These are phyloP conservation scores for Aspergillus aculeatinus DNA, from an alignment of 2,329 filamentous ascomycete species.

Conservation along the genomic window DNA sequence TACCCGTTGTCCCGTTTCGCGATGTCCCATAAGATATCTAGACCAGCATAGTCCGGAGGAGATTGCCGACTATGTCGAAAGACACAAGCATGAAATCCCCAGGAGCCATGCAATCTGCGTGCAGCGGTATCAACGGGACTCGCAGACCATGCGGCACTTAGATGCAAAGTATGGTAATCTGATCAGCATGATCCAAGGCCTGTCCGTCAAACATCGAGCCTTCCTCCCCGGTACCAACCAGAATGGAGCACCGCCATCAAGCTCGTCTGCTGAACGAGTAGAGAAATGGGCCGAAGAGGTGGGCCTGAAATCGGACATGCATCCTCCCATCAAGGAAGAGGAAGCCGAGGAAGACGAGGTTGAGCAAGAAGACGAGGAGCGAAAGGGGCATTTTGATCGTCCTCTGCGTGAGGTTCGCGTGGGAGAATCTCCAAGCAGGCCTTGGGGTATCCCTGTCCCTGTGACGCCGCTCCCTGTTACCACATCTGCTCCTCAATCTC, in stretches of 20 bases:
- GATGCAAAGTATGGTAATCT: slow-evolving; percentile 93
- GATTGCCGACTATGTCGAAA: slow-evolving; percentile 89
- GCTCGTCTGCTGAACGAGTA: slow-evolving; percentile 66
- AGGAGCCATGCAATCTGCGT: slow-evolving; percentile 92
- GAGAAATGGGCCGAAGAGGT: slow-evolving; percentile 83
- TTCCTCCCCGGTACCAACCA: slow-evolving; percentile 64
- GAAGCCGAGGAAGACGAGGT: slow-evolving; percentile 41
- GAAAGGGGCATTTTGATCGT: slow-evolving; percentile 76
- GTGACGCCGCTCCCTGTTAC: slow-evolving; percentile 39
- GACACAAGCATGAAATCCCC: slow-evolving; percentile 91
- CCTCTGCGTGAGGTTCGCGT: slow-evolving; percentile 86
- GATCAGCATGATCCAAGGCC: slow-evolving; percentile 89
- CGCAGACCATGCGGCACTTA: slow-evolving; percentile 79
- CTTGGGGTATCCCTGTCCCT: slow-evolving; percentile 88
- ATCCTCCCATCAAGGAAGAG: slow-evolving; percentile 38
- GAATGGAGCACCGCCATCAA: slow-evolving; percentile 33
- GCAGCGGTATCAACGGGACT: slow-evolving; percentile 82
- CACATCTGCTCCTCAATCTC: slow-evolving; percentile 29
- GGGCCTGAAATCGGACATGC: slow-evolving; percentile 53
- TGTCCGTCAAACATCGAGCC: slow-evolving; percentile 82
- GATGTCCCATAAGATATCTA: slow-evolving; percentile 90
- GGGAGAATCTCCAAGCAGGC: slow-evolving; percentile 87
- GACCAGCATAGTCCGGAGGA: slow-evolving; percentile 92
- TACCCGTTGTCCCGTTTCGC: slow-evolving; percentile 65
- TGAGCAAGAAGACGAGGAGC: slow-evolving; percentile 54